Percentiles rank a stretch among this genome's conserved stretches.
Conservation (phyloP, 306 rosid species). For the Prunus armeniaca region DNA sequence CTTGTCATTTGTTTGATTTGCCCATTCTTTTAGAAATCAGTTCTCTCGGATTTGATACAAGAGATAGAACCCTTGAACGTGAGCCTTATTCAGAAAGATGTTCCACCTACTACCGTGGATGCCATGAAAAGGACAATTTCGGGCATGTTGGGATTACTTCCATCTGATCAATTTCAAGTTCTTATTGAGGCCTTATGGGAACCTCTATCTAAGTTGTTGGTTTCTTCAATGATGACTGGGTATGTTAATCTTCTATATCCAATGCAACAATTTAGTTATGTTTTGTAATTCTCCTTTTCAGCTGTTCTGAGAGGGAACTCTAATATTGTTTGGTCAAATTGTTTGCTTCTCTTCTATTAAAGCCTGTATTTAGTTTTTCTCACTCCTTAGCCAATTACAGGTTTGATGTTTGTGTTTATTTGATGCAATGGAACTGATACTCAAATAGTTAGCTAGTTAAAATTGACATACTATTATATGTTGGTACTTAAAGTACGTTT, state of each 20-base stretch:
- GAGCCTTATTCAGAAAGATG: slow-evolving; percentile 81
- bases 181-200: slow-evolving; percentile 89
- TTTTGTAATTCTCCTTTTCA: not conserved
- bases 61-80: slow-evolving; percentile 95
- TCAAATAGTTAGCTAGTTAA: not conserved
- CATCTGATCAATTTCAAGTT: slow-evolving; percentile 85
- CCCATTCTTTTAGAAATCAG: slow-evolving; percentile 51
- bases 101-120: slow-evolving; percentile 74
- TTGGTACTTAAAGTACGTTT: not conserved
- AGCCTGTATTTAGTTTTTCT: not conserved
- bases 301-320: not conserved
- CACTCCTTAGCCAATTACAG: not conserved
- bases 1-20: not conserved
- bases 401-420: not conserved
- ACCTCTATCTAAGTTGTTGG: slow-evolving; percentile 78
- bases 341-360: not conserved
- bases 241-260: slow-evolving; percentile 24
- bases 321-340: not conserved
- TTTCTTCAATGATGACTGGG: slow-evolving; percentile 98
- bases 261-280: not conserved
- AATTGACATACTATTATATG: not conserved
- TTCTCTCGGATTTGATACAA: slow-evolving; percentile 65
- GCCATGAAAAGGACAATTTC: slow-evolving; percentile 97
- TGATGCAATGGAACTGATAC: not conserved
- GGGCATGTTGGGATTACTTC: slow-evolving; percentile 94